Base-by-base conservation (phyloP, 2,329 filamentous ascomycete genomes). In the Cordyceps javanica region DNA sequence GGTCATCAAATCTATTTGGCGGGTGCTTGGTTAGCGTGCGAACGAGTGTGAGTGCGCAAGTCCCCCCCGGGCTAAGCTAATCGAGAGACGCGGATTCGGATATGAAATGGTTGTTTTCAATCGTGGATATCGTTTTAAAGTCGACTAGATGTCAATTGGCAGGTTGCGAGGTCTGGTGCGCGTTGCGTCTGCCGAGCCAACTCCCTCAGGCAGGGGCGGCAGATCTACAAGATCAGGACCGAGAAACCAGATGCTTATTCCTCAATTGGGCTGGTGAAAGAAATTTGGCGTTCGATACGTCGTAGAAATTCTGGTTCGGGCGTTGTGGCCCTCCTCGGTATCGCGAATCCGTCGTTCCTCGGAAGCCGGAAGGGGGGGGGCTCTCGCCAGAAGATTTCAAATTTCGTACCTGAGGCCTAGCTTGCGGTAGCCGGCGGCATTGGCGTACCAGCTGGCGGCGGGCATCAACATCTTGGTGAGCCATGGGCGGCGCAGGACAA, bases 381-480 rank as follows among this genome's bases (percentile, higher is more conserved):
- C 14, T 13, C 14, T 36, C 28, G 19, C 28, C 39, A 28, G n/a
- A 16, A 41, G n/a, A 7, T 16, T 5, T 28, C 26, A 54, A 44
- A 41, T 64, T 64, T 66, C 71, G 73, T 88, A 96, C 91, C 82
- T 89, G 77, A 97, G 82, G 70, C 93, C 93, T 70, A 97, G 82
- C 83, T 93, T 85, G 77, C 91, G 88, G 83, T 97, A 96, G 72
- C 93, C 93, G 68, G 92, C 83, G 68, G 91, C 88, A 72, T 93
- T 88, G 77, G 78, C 77, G 80, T 97, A 97, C 91, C 91, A 96
- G 70, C 86, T 83, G 75, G 92, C 84, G 64, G 96, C 72, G 65
- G 94, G 94, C 79, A 79, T 84, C 75, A 97, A 77, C 77, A 88
- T 60, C 63, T 71, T 86, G 75, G 80, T 78, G 71, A 97, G 85